phyloP scores from a whole-genome alignment of 768 basidiomycete genomes.

The Hirschioporus abietinus region DNA sequence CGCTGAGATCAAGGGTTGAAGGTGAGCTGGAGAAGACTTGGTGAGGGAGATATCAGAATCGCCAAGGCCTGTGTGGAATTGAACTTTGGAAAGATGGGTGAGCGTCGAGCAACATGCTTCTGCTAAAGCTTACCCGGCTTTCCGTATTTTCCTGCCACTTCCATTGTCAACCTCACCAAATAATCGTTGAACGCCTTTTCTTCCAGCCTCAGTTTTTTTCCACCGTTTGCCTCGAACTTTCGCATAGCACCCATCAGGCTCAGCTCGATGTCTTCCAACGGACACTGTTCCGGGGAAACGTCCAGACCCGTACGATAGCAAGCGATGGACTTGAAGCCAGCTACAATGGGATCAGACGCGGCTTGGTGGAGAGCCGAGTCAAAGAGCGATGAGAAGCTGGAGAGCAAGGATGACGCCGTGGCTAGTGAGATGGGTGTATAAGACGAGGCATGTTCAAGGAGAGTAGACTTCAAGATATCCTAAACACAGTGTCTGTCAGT shows the following conservation, averaged over 20 bases:
- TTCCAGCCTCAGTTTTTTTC: constrained; percentile 42
- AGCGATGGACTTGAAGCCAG: constrained; percentile 68
- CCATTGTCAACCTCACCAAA: constrained; percentile 51
- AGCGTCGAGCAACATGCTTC: not conserved
- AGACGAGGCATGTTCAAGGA: not conserved
- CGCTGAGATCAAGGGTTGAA: constrained; percentile 65
- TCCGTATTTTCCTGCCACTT: constrained; percentile 42
- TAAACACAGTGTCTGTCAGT: not conserved
- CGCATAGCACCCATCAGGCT: constrained; percentile 27
- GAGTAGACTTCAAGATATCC: not conserved
- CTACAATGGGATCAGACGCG: constrained; percentile 46
- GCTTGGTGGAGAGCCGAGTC: constrained; percentile 27
- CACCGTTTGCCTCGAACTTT: constrained; percentile 27
- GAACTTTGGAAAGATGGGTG: constrained; percentile 40
- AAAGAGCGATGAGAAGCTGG: constrained; percentile 22
- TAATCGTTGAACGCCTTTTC: constrained; percentile 64
- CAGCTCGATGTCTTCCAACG: constrained; percentile 17
- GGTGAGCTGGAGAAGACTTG: constrained; percentile 54
- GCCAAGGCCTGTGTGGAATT: constrained; percentile 81
- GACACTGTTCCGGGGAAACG: constrained; percentile 27
- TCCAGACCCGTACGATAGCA: constrained; percentile 76
- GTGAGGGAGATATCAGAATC: constrained; percentile 62
- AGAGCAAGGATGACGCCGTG: not conserved
- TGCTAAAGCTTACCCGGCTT: constrained; percentile 54
- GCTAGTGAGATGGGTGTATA: not conserved